Conservation (phyloP, 495 filamentous ascomycete species). For the Hypoxylon fuscum region DNA sequence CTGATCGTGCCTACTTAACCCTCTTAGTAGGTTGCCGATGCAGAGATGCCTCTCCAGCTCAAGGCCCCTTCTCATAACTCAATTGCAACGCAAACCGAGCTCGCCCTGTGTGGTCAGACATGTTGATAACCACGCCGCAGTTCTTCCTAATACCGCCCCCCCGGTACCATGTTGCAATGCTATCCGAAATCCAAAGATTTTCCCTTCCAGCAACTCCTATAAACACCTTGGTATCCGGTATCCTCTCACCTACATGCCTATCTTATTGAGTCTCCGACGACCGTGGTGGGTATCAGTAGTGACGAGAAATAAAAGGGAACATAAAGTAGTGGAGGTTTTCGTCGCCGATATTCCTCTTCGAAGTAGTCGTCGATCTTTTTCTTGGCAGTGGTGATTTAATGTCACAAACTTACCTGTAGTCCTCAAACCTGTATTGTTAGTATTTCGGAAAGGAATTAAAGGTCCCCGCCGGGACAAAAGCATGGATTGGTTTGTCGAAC, state of each 20-base stretch:
- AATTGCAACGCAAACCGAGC: background rate
- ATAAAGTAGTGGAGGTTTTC: slow-evolving; percentile 9
- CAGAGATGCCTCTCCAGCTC: too few species aligned
- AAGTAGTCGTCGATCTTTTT: background rate
- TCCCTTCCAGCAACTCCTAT: slow-evolving; percentile 32
- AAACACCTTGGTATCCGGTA: slow-evolving; percentile 19
- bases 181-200: slow-evolving; percentile 13
- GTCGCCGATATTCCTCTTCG: slow-evolving; percentile 2
- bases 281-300: slow-evolving; percentile 36
- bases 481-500: slow-evolving; percentile 19
- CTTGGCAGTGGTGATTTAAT: too few species aligned
- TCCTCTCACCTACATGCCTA: slow-evolving; percentile 9
- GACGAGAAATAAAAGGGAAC: slow-evolving; percentile 15
- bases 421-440: slow-evolving; percentile 39
- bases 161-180: slow-evolving; percentile 5
- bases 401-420: slow-evolving; percentile 41
- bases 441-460: slow-evolving; percentile 15
- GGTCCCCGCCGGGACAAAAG: slow-evolving; percentile 3
- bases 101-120: slow-evolving; percentile 5
- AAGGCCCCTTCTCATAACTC: too few species aligned
- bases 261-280: slow-evolving; percentile 18
- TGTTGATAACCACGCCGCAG: slow-evolving; percentile 6
- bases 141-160: slow-evolving; percentile 25
- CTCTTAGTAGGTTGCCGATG: too few species aligned
- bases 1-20: too few species aligned